A percentile compares a stretch with the other conserved stretches of the same genome.
Evolutionary conservation across 139 green algal species (phyloP).

Genomic region (Micractinium conductrix): DNA sequence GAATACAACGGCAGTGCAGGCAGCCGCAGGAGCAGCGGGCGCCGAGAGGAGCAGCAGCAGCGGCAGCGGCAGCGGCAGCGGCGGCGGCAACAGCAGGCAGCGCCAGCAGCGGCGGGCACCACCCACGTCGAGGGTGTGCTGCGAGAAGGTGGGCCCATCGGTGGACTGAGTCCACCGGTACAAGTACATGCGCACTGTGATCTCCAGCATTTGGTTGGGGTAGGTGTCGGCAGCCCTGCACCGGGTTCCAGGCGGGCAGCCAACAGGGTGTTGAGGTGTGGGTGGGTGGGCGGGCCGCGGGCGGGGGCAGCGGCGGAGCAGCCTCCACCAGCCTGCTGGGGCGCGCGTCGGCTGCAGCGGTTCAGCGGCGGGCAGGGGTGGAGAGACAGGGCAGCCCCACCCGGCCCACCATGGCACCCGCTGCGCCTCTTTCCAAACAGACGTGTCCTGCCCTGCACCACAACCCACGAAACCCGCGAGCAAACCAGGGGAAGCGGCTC

Average conservation of each 20-base stretch:
- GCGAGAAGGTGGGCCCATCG: neutral
- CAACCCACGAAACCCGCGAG: no score
- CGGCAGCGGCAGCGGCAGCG: neutral
- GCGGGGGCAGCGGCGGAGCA: no score
- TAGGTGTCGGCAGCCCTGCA: conserved; percentile 57
- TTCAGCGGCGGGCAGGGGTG: no score
- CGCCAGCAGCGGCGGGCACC: neutral
- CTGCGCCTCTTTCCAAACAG: no score
- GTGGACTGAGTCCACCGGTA: conserved; percentile 70
- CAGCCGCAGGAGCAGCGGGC: neutral
- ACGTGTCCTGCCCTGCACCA: no score
- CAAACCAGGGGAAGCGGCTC: no score
- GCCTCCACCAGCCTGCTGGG: no score
- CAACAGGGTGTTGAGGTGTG: no score
- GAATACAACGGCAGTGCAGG: neutral
- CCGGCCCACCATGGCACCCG: no score
- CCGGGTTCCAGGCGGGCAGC: conserved; percentile 6
- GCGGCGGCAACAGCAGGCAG: neutral
- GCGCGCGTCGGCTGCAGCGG: no score
- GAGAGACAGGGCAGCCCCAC: no score
- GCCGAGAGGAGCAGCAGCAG: neutral
- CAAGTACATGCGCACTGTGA: conserved; percentile 65
- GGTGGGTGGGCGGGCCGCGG: no score
- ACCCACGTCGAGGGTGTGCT: conserved; percentile 4
- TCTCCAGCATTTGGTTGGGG: conserved; percentile 78